Conservation (phyloP, 192 early-diverging fungal genomes). For the Podila minutissima region DNA sequence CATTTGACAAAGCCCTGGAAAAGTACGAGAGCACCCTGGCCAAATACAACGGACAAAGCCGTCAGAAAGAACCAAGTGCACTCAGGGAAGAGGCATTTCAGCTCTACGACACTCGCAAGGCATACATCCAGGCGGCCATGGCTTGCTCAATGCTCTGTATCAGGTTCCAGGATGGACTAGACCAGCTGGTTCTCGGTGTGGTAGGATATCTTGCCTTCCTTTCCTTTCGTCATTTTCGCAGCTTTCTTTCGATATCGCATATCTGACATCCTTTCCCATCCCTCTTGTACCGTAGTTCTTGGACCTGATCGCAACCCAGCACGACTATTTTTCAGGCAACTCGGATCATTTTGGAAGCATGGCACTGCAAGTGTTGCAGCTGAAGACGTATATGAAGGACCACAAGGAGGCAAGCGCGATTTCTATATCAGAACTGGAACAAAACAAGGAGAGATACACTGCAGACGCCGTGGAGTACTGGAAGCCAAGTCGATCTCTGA, state of each 20-base stretch:
- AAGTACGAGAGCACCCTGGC: constrained; percentile 71
- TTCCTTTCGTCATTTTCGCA: not conserved
- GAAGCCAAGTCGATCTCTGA: constrained; percentile 51
- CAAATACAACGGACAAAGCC: constrained; percentile 66
- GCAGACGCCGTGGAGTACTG: constrained; percentile 45
- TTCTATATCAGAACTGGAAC: constrained; percentile 28
- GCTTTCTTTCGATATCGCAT: constrained; percentile 5
- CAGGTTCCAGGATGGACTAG: constrained; percentile 61
- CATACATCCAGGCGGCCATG: constrained; percentile 63
- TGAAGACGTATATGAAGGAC: constrained; percentile 48
- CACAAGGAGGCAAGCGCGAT: constrained; percentile 34
- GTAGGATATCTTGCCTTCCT: constrained; percentile 13
- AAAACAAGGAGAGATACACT: constrained; percentile 44
- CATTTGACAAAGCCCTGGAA: constrained; percentile 56
- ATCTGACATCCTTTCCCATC: not conserved
- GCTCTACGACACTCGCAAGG: constrained; percentile 71
- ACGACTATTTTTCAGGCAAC: constrained; percentile 49
- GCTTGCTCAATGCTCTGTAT: constrained; percentile 67
- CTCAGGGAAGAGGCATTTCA: constrained; percentile 77
- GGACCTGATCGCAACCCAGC: constrained; percentile 42
- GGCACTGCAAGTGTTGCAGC: constrained; percentile 39
- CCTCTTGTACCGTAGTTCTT: constrained; percentile 46
- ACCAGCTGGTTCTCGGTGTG: constrained; percentile 61
- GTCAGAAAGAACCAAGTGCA: constrained; percentile 73
- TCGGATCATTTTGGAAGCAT: constrained; percentile 48